Percentiles rank a stretch among this genome's conserved stretches.
Conservation (phyloP, 164 flowering plant species). For the Euptelea pleiosperma region DNA sequence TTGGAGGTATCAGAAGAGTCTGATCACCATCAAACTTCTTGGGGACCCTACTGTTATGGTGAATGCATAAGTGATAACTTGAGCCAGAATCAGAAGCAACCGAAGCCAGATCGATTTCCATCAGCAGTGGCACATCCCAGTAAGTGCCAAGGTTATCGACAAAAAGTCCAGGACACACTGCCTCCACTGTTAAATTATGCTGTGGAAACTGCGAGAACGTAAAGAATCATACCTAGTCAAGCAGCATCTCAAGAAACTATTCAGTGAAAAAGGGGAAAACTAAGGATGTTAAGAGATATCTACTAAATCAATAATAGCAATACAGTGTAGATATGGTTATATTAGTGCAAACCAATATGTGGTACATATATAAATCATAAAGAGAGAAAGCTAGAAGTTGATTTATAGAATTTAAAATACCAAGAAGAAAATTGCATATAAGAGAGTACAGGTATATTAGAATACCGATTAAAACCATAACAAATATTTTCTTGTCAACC, state of each 20-base stretch:
- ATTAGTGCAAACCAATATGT: too few relatives aligned
- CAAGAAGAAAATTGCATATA: too few relatives aligned
- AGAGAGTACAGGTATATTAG: neutral
- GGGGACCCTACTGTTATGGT: slow-evolving; percentile 51
- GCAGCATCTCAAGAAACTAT: neutral
- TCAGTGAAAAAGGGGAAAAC: neutral
- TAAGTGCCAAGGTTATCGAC: slow-evolving; percentile 60
- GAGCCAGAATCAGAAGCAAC: slow-evolving; percentile 57
- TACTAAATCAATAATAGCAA: neutral
- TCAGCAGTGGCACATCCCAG: slow-evolving; percentile 80
- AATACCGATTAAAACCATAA: too few relatives aligned
- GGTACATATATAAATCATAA: too few relatives aligned
- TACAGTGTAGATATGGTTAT: too few relatives aligned
- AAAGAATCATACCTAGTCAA: slow-evolving; percentile 12
- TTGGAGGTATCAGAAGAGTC: slow-evolving; percentile 32
- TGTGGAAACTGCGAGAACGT: slow-evolving; percentile 58
- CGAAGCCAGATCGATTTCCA: slow-evolving; percentile 70
- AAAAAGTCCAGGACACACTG: slow-evolving; percentile 71
- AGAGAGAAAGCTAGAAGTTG: too few relatives aligned
- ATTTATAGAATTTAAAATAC: too few relatives aligned
- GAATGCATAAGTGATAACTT: slow-evolving; percentile 61
- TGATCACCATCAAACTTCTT: slow-evolving; percentile 36
- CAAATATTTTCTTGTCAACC: neutral
- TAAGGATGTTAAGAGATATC: neutral
- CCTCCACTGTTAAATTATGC: slow-evolving; percentile 66